Percentiles rank a stretch among this genome's conserved stretches.
These are phyloP conservation scores for Euclidium syriacum DNA, from an alignment of 345 rosid species.

Conservation along the genomic window DNA sequence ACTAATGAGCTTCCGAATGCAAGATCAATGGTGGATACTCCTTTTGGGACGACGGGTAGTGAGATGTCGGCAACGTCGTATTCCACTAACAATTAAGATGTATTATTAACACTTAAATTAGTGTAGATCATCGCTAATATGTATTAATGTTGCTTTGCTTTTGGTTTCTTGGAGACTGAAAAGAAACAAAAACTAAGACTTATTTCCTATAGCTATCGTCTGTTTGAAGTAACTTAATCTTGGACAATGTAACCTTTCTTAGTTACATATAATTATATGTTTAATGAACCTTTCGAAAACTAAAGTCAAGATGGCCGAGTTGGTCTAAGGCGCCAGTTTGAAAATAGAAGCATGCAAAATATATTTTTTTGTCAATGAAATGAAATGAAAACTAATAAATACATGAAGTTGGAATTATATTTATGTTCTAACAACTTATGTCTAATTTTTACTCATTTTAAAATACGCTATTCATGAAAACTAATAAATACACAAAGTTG, in stretches of 20 bases:
- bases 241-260: slow-evolving; percentile 5
- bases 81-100: slow-evolving; percentile 21
- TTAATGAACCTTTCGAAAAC: neutral
- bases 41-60: neutral
- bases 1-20: slow-evolving; percentile 14
- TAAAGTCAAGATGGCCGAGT: neutral
- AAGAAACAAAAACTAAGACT: slow-evolving; percentile 6
- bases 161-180: slow-evolving; percentile 17
- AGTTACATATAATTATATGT: neutral
- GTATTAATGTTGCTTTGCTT: slow-evolving; percentile 15
- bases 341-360: no score
- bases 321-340: no score
- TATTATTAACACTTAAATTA: slow-evolving; percentile 10
- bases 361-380: no score
- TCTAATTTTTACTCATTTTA: no score
- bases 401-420: no score
- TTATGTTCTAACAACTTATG: no score
- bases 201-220: neutral
- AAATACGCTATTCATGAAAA: no score
- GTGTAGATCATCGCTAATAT: slow-evolving; percentile 16
- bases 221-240: slow-evolving; percentile 1
- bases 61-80: slow-evolving; percentile 22
- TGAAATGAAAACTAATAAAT: no score
- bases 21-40: slow-evolving; percentile 12
- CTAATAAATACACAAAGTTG: no score